These are phyloP conservation scores for Hansenula sp. DNA, from an alignment of 1,139 yeast species.

Conservation along the genomic window DNA sequence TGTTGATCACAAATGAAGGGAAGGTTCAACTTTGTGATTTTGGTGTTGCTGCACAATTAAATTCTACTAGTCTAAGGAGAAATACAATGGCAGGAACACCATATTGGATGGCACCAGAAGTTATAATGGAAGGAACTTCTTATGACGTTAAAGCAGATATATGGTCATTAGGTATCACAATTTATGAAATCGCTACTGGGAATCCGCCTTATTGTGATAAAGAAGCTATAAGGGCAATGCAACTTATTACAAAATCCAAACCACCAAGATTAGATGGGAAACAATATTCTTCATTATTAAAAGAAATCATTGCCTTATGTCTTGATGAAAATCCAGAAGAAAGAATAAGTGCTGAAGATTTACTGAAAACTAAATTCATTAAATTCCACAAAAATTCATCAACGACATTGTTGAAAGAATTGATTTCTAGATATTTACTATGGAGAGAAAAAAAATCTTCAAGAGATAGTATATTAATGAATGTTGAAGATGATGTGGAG, in stretches of 20 bases:
- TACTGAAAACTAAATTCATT: constrained; percentile 70
- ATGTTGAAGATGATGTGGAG: constrained; percentile 28
- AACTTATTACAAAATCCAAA: constrained; percentile 83
- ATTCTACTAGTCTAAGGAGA: constrained; percentile 73
- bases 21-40: constrained; percentile 90
- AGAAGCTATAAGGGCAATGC: constrained; percentile 94
- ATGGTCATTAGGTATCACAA: constrained; percentile 92
- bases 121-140: constrained; percentile 85
- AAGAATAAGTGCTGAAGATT: constrained; percentile 82
- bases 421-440: constrained; percentile 70
- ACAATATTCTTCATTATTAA: constrained; percentile 67
- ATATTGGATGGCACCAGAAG: constrained; percentile 99
- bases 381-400: constrained; percentile 56
- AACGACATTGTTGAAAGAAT: constrained; percentile 61
- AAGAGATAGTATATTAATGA: constrained; percentile 38
- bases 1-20: constrained; percentile 85
- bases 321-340: constrained; percentile 91
- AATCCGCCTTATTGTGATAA: constrained; percentile 96
- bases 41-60: constrained; percentile 94
- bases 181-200: constrained; percentile 93
- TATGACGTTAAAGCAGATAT: constrained; percentile 86
- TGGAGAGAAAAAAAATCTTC: constrained; percentile 69
- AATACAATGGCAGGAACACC: constrained; percentile 99
- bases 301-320: constrained; percentile 88
- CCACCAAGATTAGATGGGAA: constrained; percentile 95